Evolutionary conservation across 345 rosid species (phyloP), one percentile per base, ranked within the genome.

Genomic region (Linum tenue): DNA sequence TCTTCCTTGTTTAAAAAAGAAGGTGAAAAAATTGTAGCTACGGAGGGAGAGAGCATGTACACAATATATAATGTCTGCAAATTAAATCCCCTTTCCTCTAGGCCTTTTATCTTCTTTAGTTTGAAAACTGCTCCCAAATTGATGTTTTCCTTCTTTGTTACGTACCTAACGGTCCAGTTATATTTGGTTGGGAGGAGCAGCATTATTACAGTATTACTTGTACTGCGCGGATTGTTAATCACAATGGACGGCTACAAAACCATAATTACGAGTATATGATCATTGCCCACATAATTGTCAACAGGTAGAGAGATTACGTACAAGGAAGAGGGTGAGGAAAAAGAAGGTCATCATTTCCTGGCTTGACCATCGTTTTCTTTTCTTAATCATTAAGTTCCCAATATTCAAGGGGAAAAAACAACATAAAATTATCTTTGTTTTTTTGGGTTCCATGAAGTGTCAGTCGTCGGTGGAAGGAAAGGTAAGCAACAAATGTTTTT

Each of bases 371-470:
- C 69, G 39, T 67, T 71, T 61, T 66, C 61, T 74, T 77, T 59
- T 64, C 56, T 40, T 70, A 22, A 22, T 22, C 31, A 22, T 22
- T 22, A 22, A 22, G 31, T 22, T 22, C 31, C 31, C 31, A 22
- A 22, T 22, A 22, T 22, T 22, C 31, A 22, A 22, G 31, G 31
- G 31, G 1, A 22, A 22, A 22, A 22, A 22, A 22, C 31, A 22
- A 22, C 31, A 22, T 22, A 22, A 22, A 22, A 22, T 22, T 22
- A 22, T 22, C 31, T 22, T 22, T 22, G 31, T 22, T 60, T 67
- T 67, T 72, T 76, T 76, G 64, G 70, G 58, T 76, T 72, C 72
- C 36, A 72, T 70, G 73, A 68, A 76, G 66, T 66, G 81, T 78
- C 78, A 69, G 82, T 76, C 63, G 68, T 15, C 64, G 31, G 16